phyloP scores from a whole-genome alignment of 495 filamentous ascomycete genomes.

The Penicillium egyptiacum region DNA sequence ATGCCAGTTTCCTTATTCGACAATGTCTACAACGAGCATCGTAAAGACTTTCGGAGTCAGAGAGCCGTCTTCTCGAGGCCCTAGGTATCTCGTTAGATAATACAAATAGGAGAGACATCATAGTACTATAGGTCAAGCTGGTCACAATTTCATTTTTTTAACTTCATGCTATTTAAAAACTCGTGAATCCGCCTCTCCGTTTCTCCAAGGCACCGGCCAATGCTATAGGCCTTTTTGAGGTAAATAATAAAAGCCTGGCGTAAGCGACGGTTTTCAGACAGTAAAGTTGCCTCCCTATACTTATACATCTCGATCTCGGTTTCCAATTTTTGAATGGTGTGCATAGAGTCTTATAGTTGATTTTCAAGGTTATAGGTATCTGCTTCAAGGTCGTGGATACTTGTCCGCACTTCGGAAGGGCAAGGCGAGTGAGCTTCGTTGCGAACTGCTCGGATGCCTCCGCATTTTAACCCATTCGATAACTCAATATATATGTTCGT shows the following conservation, averaged over 20 bases:
- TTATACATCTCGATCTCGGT: conserved; percentile 1
- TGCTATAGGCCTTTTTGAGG: not conserved
- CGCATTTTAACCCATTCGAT: not conserved
- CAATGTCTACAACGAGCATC: conserved; percentile 6
- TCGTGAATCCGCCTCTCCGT: conserved; percentile 1
- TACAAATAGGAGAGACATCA: conserved; percentile 4
- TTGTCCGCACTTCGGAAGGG: not conserved
- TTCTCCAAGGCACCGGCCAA: conserved; percentile 3
- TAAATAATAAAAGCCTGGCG: conserved; percentile 3
- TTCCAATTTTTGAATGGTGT: conserved; percentile 3
- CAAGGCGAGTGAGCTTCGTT: no score
- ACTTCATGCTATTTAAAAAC: conserved; percentile 5
- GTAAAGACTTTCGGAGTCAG: conserved; percentile 1
- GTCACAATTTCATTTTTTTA: not conserved
- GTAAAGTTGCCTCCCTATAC: conserved; percentile 1
- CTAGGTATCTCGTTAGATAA: conserved; percentile 12
- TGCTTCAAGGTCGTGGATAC: not conserved
- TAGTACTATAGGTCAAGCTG: conserved; percentile 4
- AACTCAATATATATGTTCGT: conserved; percentile 10
- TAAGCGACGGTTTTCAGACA: conserved; percentile 2
- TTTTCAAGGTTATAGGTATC: conserved; percentile 2
- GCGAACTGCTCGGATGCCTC: not conserved
- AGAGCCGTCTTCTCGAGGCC: conserved; percentile 8
- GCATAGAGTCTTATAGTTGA: not conserved
- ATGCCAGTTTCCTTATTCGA: conserved; percentile 6